phyloP scores from a whole-genome alignment of 2,329 filamentous ascomycete genomes.

The Monilinia fructicola region DNA sequence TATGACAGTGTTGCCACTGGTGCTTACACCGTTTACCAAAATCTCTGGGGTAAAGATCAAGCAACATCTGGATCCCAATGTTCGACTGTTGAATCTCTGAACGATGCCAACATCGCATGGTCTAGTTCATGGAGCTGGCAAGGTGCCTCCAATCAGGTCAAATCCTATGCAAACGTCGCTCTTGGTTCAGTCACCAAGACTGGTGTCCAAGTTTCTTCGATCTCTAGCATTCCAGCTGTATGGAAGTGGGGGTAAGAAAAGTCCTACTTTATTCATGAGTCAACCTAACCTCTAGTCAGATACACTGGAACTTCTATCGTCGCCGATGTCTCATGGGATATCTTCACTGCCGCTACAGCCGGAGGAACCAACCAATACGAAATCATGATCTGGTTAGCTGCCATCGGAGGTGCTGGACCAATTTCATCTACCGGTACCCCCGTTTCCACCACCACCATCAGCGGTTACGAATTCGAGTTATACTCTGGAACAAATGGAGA shows the following conservation, averaged over 20 bases:
- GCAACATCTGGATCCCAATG: constrained; percentile 40
- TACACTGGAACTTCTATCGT: constrained; percentile 52
- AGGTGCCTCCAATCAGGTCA: constrained; percentile 42
- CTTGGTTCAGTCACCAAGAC: constrained; percentile 42
- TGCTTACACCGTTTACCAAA: constrained; percentile 45
- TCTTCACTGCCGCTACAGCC: constrained; percentile 54
- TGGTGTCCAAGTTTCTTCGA: constrained; percentile 40
- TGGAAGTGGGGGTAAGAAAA: constrained; percentile 44
- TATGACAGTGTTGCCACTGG: constrained; percentile 35
- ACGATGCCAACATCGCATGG: constrained; percentile 42
- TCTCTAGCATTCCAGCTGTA: constrained; percentile 43
- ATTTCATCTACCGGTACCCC: constrained; percentile 54
- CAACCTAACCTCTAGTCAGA: constrained; percentile 26
- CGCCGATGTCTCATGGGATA: constrained; percentile 61
- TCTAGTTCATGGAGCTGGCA: constrained; percentile 46
- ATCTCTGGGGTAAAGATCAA: constrained; percentile 29
- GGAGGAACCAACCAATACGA: constrained; percentile 55
- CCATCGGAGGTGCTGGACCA: constrained; percentile 56
- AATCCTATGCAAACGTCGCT: constrained; percentile 46
- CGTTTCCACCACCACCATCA: constrained; percentile 55
- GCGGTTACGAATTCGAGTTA: constrained; percentile 55
- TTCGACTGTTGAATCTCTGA: constrained; percentile 42
- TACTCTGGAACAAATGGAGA: constrained; percentile 58
- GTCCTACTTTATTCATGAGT: too few relatives aligned
- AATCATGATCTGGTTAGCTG: constrained; percentile 65